Evolutionary conservation across 257 asterid species (phyloP).

Genomic region (Marsdenia floribunda): DNA sequence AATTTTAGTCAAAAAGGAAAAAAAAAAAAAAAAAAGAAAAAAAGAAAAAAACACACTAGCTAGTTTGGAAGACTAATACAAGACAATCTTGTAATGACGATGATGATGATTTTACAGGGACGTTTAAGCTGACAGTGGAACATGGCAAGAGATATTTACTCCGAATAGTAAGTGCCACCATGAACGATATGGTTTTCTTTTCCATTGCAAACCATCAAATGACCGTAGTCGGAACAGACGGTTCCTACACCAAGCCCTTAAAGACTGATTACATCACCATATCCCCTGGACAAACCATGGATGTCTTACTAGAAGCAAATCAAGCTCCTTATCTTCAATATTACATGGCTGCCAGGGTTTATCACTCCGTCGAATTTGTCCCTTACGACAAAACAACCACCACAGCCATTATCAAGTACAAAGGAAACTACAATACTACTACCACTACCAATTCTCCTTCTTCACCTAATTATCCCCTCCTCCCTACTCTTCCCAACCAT

Average conservation of each 20-base stretch:
- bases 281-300: conserved; percentile 28
- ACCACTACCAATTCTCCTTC: conserved; percentile 14
- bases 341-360: conserved; percentile 53
- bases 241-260: conserved; percentile 4
- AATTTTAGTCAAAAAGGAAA: too few species aligned
- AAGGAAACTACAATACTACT: conserved; percentile 24
- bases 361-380: conserved; percentile 16
- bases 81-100: not conserved
- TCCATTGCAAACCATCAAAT: conserved; percentile 36
- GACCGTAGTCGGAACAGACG: conserved; percentile 23
- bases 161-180: conserved; percentile 38
- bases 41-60: too few species aligned
- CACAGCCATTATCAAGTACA: conserved; percentile 42
- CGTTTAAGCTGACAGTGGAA: conserved; percentile 4
- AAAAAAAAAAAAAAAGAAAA: too few species aligned
- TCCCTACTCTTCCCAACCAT: conserved; percentile 36
- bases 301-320: conserved; percentile 31
- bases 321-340: conserved; percentile 36
- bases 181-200: conserved; percentile 54
- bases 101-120: conserved; percentile 3
- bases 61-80: too few species aligned
- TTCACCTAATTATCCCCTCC: not conserved
- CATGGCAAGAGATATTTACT: conserved; percentile 16
- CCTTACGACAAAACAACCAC: conserved; percentile 43
- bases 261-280: conserved; percentile 2